phyloP scores from a whole-genome alignment of 371 early-diverging fungal genomes.

The Rhizopus sp. region DNA sequence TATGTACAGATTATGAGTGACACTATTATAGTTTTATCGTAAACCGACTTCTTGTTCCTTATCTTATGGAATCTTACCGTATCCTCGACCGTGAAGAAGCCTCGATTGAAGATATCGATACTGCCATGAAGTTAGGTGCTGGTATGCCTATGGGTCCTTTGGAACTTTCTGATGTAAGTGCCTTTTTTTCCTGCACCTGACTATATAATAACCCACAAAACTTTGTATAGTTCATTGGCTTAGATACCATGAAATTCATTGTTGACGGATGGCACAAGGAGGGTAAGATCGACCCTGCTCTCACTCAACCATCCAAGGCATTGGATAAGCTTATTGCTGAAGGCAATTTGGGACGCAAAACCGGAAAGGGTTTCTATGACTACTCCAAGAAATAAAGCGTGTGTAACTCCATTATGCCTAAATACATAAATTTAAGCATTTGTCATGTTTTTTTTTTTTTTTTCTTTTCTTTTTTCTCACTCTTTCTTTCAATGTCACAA shows the following conservation, averaged over 20 bases:
- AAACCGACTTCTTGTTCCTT: slow-evolving; percentile 95
- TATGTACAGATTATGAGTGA: neutral
- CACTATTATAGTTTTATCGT: slow-evolving; percentile 79
- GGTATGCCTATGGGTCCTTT: slow-evolving; percentile 99
- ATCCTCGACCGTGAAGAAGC: slow-evolving; percentile 93
- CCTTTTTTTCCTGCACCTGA: neutral
- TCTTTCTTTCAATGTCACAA: slow-evolving; percentile 5
- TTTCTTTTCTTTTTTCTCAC: slow-evolving; percentile 6
- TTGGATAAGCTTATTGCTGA: slow-evolving; percentile 77
- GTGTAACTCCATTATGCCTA: neutral
- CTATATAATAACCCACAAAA: neutral
- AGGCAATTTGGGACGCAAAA: slow-evolving; percentile 87
- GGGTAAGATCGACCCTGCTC: slow-evolving; percentile 69
- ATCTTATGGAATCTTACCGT: slow-evolving; percentile 92
- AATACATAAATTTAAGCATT: slow-evolving; percentile 8
- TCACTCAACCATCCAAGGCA: slow-evolving; percentile 68
- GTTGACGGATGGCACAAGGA: slow-evolving; percentile 85
- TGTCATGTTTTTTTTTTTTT: slow-evolving; percentile 4
- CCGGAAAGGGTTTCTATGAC: slow-evolving; percentile 89
- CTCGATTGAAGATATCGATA: slow-evolving; percentile 85
- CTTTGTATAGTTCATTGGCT: slow-evolving; percentile 78
- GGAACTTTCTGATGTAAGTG: slow-evolving; percentile 85
- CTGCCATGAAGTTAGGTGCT: slow-evolving; percentile 97
- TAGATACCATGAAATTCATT: slow-evolving; percentile 95
- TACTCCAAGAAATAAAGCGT: slow-evolving; percentile 50